Evolutionary conservation across 2,329 filamentous ascomycete genomes (phyloP).

Genomic region (Colletotrichum orbiculare): DNA sequence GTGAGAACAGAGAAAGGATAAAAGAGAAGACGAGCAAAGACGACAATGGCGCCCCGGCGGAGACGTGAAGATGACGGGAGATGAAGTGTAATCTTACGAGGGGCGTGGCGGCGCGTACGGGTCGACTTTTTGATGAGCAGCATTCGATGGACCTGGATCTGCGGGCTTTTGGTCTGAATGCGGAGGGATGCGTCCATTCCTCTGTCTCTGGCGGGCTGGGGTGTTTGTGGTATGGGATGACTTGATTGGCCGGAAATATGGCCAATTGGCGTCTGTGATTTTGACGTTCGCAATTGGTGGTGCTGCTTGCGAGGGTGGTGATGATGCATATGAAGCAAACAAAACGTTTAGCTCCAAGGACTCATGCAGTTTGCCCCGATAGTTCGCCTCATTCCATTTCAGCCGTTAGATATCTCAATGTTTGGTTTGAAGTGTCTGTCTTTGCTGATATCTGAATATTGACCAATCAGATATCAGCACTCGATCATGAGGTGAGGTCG

Average conservation of each 20-base stretch:
- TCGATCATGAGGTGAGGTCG: no score
- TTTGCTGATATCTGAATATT: conserved; percentile 5
- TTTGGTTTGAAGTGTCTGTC: background rate
- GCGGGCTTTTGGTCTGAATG: conserved; percentile 16
- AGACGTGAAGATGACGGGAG: conserved; percentile 1
- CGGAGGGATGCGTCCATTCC: conserved; percentile 28
- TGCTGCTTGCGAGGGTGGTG: no score
- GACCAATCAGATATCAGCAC: conserved; percentile 7
- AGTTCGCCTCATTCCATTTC: no score
- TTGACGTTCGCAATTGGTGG: background rate
- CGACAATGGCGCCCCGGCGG: no score
- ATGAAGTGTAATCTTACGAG: conserved; percentile 12
- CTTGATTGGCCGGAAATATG: conserved; percentile 17
- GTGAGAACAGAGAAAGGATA: background rate
- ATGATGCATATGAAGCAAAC: no score
- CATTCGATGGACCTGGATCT: conserved; percentile 13
- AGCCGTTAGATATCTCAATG: no score
- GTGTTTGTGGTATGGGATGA: background rate
- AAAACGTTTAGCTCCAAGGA: no score
- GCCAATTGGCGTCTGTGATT: background rate
- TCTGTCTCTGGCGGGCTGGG: conserved; percentile 11
- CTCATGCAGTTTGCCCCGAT: no score
- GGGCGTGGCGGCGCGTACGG: conserved; percentile 1
- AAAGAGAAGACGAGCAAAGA: background rate
- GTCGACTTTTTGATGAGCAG: conserved; percentile 7